Percentiles rank a stretch among this genome's conserved stretches.
These are phyloP conservation scores for Carex cristatella DNA, from an alignment of 176 grass and related monocot species.

Conservation along the genomic window DNA sequence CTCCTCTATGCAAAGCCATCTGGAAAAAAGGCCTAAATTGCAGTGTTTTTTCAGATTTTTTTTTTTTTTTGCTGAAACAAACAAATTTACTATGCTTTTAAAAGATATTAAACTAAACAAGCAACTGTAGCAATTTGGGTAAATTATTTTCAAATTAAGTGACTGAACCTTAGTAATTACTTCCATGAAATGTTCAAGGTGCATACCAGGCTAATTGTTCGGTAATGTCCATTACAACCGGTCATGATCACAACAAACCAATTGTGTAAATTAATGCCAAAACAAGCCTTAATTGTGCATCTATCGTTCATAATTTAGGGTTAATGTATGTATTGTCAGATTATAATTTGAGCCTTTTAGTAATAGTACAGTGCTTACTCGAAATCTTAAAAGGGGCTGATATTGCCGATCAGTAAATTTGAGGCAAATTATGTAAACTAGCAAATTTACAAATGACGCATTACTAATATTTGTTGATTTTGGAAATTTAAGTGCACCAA, in stretches of 20 bases:
- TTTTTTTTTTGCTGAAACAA: not conserved
- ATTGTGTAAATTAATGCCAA: not conserved
- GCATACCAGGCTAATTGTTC: not conserved
- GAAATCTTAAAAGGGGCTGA: not conserved
- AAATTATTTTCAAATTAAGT: not conserved
- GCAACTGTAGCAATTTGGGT: not conserved
- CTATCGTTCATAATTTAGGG: not conserved
- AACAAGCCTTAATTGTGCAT: not conserved
- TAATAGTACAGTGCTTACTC: not conserved
- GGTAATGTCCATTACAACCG: not conserved
- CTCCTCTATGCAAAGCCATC: not conserved
- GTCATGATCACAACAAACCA: not conserved
- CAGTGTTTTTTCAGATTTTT: not conserved
- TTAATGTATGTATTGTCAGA: not conserved
- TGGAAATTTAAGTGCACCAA: not conserved
- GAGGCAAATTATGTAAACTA: not conserved
- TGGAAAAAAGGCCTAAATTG: not conserved
- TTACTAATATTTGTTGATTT: not conserved
- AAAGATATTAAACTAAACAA: not conserved
- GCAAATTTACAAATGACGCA: not conserved
- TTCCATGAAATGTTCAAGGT: not conserved
- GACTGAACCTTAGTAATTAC: not conserved
- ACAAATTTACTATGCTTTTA: not conserved
- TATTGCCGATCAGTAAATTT: not conserved
- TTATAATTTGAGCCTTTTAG: not conserved